These are phyloP conservation scores for Closterium sp. DNA, from an alignment of 139 green algal genomes.

Conservation along the genomic window DNA sequence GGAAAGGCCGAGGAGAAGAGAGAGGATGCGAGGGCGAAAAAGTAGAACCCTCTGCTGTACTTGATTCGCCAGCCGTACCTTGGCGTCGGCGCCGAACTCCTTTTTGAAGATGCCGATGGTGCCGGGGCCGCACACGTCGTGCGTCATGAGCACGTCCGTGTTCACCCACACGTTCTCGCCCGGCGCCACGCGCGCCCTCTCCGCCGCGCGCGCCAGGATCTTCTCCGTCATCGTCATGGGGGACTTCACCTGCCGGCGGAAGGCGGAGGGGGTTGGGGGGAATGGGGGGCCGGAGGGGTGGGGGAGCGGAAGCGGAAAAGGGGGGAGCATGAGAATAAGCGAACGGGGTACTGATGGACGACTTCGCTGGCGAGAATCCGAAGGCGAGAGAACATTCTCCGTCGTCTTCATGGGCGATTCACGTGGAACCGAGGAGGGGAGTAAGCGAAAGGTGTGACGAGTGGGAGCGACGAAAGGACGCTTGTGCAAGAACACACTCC, in stretches of 20 bases:
- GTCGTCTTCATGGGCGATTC: too few species aligned
- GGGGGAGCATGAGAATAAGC: neutral
- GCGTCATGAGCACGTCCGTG: conserved; percentile 93
- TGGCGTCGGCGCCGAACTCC: neutral
- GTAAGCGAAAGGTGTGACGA: too few species aligned
- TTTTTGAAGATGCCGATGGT: conserved; percentile 95
- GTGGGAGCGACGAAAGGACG: too few species aligned
- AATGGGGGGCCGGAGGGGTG: neutral
- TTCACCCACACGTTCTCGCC: conserved; percentile 92
- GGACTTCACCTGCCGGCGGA: conserved; percentile 59
- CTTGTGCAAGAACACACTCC: neutral
- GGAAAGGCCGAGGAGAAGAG: too few species aligned
- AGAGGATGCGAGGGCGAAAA: too few species aligned
- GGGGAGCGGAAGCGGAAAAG: neutral
- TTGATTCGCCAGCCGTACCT: neutral
- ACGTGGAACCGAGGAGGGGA: too few species aligned
- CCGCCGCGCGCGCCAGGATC: conserved; percentile 82
- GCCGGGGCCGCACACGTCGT: conserved; percentile 92
- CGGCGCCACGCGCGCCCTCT: conserved; percentile 66
- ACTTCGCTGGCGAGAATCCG: too few species aligned
- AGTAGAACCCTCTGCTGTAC: too few species aligned
- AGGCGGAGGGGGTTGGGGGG: too few species aligned
- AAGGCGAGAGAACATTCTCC: too few species aligned
- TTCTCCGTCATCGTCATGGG: conserved; percentile 95
- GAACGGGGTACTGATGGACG: too few species aligned